Evolutionary conservation across 2,329 filamentous ascomycete genomes (phyloP).

Genomic region (Colletotrichum lindemuthianum): DNA sequence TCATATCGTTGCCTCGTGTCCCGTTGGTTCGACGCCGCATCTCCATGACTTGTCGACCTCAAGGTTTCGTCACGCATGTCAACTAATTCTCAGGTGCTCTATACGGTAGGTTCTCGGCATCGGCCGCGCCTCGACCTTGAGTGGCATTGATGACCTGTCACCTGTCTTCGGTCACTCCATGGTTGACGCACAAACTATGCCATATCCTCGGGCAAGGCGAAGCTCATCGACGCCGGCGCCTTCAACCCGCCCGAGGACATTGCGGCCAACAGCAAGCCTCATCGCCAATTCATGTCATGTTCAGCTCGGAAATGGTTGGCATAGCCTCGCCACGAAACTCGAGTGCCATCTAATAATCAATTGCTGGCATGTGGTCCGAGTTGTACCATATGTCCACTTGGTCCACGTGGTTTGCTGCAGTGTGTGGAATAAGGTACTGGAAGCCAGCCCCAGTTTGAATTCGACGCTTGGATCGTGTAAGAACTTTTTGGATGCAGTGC

Average conservation of each 20-base stretch:
- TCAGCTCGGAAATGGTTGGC: background rate
- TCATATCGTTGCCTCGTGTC: background rate
- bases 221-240: conserved; percentile 46
- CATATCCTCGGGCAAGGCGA: conserved; percentile 53
- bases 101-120: no score
- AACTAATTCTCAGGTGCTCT: background rate
- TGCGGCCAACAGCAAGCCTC: conserved; percentile 42
- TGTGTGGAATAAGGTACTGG: conserved; percentile 19
- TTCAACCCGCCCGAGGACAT: conserved; percentile 39
- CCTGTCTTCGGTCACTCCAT: no score
- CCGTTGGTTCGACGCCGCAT: no score
- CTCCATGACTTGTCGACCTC: background rate
- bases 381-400: conserved; percentile 17
- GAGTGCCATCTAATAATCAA: background rate
- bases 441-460: background rate
- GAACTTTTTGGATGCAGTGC: background rate
- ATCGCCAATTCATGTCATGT: background rate
- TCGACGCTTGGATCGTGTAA: background rate
- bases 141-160: no score
- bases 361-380: conserved; percentile 11
- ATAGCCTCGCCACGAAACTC: conserved; percentile 1
- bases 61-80: conserved; percentile 14
- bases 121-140: no score
- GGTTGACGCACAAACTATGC: no score
- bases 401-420: conserved; percentile 32